These are phyloP conservation scores for Huntiella savannae DNA, from an alignment of 2,329 filamentous ascomycete genomes.

Conservation along the genomic window DNA sequence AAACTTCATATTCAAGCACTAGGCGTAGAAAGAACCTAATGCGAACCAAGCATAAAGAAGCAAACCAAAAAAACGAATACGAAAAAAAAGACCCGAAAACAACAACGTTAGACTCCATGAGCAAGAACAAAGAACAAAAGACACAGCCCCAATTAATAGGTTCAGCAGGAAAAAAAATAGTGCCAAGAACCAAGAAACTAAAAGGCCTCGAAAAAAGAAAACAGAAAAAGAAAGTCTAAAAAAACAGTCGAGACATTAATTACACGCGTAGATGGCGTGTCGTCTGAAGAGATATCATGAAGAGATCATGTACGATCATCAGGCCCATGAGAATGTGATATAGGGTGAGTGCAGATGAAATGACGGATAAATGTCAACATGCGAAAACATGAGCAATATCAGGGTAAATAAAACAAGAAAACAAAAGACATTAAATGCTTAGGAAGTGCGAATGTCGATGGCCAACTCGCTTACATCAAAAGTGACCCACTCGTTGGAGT, in stretches of 20 bases:
- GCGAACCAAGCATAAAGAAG: too few species aligned
- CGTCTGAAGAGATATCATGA: conserved; percentile 4
- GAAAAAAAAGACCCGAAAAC: not conserved
- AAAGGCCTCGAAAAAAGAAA: not conserved
- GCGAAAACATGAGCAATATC: not conserved
- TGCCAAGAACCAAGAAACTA: not conserved
- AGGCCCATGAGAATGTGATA: not conserved
- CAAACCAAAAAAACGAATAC: not conserved
- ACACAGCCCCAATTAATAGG: too few species aligned
- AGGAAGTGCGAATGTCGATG: conserved; percentile 19
- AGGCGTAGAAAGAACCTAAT: too few species aligned
- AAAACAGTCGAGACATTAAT: not conserved
- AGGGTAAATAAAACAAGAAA: not conserved
- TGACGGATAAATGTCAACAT: too few species aligned
- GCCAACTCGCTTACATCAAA: conserved; percentile 25
- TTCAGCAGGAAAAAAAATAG: too few species aligned
- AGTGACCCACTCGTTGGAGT: conserved; percentile 25
- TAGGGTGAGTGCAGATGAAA: conserved; percentile 1
- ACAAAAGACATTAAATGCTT: not conserved
- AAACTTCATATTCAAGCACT: too few species aligned
- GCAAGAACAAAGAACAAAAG: not conserved
- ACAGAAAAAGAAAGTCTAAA: conserved; percentile 3
- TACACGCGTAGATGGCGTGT: not conserved
- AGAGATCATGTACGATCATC: conserved; percentile 2
- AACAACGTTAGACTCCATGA: conserved; percentile 1